These are phyloP conservation scores for Scleroderma bovista DNA, from an alignment of 768 basidiomycete species.

Conservation along the genomic window DNA sequence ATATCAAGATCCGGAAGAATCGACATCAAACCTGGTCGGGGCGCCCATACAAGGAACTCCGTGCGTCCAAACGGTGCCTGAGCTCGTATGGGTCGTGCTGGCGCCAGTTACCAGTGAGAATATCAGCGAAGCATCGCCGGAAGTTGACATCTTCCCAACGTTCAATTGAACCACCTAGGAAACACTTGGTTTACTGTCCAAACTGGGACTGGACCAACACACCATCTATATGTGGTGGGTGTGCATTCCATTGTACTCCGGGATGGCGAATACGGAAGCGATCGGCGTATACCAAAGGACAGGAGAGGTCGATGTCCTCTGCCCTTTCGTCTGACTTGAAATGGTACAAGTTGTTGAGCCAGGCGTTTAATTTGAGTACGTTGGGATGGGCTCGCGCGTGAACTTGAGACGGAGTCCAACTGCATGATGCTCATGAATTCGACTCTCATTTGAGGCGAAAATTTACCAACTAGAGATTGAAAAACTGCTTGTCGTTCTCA, in stretches of 20 bases:
- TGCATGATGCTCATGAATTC: constrained; percentile 8
- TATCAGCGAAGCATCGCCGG: constrained; percentile 54
- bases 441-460: not conserved
- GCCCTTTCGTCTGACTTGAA: constrained; percentile 30
- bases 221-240: constrained; percentile 52
- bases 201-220: constrained; percentile 23
- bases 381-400: constrained; percentile 65
- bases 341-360: constrained; percentile 64
- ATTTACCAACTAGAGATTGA: constrained; percentile 56
- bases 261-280: constrained; percentile 70
- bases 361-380: constrained; percentile 48
- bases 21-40: constrained; percentile 39
- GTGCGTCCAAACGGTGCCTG: constrained; percentile 52
- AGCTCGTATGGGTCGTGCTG: constrained; percentile 65
- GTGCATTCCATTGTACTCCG: constrained; percentile 48
- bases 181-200: not conserved
- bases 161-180: constrained; percentile 63
- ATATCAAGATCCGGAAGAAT: not conserved
- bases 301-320: constrained; percentile 54
- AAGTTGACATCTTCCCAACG: constrained; percentile 64
- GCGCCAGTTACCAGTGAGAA: constrained; percentile 58
- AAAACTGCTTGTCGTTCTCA: constrained; percentile 62
- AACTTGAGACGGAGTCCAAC: constrained; percentile 54
- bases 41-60: constrained; percentile 57
- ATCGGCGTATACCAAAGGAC: constrained; percentile 67